Base-by-base conservation (phyloP, 768 basidiomycete species). In the Guyanaporus albipodus region DNA sequence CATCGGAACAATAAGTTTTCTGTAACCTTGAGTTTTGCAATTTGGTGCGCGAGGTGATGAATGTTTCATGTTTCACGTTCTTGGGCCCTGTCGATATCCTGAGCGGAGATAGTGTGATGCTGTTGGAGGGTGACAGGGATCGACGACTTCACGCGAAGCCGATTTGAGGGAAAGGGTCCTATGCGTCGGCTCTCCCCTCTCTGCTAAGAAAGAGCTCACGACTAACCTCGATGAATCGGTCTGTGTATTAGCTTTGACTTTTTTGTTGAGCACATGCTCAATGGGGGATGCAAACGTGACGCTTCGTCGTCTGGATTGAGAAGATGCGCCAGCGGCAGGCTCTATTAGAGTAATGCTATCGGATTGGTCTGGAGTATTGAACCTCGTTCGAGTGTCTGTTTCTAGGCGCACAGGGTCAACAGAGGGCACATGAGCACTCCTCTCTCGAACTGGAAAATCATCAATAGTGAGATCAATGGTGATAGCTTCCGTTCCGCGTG, bases 401-500 rank as follows among this genome's bases (percentile, higher is more conserved):
- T 31, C 46, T 24, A 47, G 26, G 40, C 12, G 18, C 19, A 32
- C 7, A 32, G 22, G 17, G 15, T 26, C 19, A n/a, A 21, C 9
- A 12, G 41, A 29, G 8, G 24, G 12, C 38, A 45, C 33, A 24
- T 38, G 42, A 11, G 15, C 21, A n/a, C 9, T 34, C 17, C 42
- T 42, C 37, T 37, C 49, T 34, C 38, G 56, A 23, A 39, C 48
- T 9, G 66, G 67, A 22, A 63, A 50, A 4, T 46, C 46, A 34
- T 70, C 67, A 17, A 58, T 49, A n/a, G 73, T 77, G 44, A 78
- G 64, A 57, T 80, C 77, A 46, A 77, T 71, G 34, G 69, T 73
- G 8, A 65, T 54, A 18, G 51, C 49, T 34, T 70, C 53, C 18
- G 44, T 50, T 53, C 41, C 45, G 27, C 58, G 57, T 21, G 54